These are phyloP conservation scores for Melastoma candidum DNA, from an alignment of 441 rosid genomes.

Conservation along the genomic window DNA sequence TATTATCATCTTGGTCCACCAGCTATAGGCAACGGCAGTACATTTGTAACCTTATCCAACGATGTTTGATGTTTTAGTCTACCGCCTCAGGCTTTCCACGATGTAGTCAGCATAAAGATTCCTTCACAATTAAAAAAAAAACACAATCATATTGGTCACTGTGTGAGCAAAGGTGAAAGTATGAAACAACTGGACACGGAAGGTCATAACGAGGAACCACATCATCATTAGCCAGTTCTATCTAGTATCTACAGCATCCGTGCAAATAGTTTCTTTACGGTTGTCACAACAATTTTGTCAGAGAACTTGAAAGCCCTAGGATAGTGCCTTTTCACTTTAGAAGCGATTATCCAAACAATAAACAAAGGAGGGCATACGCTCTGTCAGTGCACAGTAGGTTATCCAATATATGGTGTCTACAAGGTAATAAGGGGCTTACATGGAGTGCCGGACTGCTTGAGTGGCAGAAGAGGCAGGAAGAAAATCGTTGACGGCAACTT, in stretches of 20 bases:
- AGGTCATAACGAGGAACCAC: background rate
- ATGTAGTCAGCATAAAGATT: constrained; percentile 3
- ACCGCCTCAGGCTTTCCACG: constrained; percentile 3
- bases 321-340: background rate
- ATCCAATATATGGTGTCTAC: background rate
- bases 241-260: no score
- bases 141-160: background rate
- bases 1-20: no score
- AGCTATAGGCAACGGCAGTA: no score
- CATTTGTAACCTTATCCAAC: no score
- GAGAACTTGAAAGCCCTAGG: no score
- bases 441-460: constrained; percentile 51
- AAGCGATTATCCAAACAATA: no score
- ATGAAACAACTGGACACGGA: background rate
- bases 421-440: constrained; percentile 27
- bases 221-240: no score
- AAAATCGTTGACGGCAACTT: constrained; percentile 69
- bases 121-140: background rate
- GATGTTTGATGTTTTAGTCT: background rate
- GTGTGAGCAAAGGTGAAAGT: no score
- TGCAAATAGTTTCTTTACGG: background rate
- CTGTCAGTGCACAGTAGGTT: no score
- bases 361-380: no score
- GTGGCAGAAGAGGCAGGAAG: constrained; percentile 54
- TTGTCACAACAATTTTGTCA: no score